Conservation (phyloP, 371 early-diverging fungal species). For the Basidiobolus meristosporus region DNA sequence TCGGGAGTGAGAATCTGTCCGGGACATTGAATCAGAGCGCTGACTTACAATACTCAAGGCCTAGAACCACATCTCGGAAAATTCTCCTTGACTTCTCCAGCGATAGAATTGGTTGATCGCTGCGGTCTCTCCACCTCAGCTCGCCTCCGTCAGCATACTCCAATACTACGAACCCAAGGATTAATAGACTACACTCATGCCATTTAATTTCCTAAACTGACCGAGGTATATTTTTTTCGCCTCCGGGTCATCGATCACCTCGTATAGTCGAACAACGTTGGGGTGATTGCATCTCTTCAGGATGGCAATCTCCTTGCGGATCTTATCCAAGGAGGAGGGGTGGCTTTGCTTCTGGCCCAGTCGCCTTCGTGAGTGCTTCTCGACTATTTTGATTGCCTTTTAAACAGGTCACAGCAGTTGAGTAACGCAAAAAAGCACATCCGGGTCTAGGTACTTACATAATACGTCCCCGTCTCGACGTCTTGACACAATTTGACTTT, state of each 20-base stretch:
- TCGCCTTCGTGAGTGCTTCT: conserved; percentile 47
- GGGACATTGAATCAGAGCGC: no score
- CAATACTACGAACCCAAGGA: conserved; percentile 24
- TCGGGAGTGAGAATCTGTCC: neutral
- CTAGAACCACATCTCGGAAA: conserved; percentile 77
- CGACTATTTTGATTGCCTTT: conserved; percentile 74
- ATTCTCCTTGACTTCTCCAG: conserved; percentile 46
- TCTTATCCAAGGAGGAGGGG: conserved; percentile 63
- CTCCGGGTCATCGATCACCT: conserved; percentile 87
- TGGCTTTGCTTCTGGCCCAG: conserved; percentile 27
- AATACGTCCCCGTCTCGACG: conserved; percentile 46
- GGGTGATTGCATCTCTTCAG: conserved; percentile 87
- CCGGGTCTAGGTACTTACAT: conserved; percentile 29
- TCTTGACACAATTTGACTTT: conserved; percentile 84
- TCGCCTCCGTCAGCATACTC: conserved; percentile 87
- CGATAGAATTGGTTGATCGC: conserved; percentile 35
- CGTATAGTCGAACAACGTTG: conserved; percentile 71
- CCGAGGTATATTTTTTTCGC: conserved; percentile 74
- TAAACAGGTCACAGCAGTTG: conserved; percentile 1
- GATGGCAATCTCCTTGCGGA: conserved; percentile 85
- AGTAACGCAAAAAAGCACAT: neutral
- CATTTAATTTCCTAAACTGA: neutral
- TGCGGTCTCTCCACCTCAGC: conserved; percentile 64
- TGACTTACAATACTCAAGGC: conserved; percentile 52
- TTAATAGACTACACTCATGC: no score